phyloP scores from a whole-genome alignment of 2,329 filamentous ascomycete species.

The Aspergillus pseudoviridinutans region DNA sequence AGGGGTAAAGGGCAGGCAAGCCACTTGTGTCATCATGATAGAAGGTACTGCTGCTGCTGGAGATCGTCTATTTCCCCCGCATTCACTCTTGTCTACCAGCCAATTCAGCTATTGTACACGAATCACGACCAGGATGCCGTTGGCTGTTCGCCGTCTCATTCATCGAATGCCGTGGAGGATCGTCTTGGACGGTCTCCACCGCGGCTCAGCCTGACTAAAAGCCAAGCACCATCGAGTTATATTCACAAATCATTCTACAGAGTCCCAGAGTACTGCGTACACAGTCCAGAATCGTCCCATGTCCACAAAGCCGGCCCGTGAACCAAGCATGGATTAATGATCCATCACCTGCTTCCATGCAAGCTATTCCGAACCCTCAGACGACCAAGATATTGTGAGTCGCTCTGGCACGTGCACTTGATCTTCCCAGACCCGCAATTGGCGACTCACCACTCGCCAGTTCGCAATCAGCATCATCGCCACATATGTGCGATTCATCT shows the following conservation, averaged over 20 bases:
- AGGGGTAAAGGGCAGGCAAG: neutral
- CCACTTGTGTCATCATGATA: neutral
- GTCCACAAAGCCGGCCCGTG: neutral
- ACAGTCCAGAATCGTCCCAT: neutral
- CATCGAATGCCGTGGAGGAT: neutral
- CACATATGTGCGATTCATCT: slow-evolving; percentile 27
- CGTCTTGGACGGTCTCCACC: neutral
- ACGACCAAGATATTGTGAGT: neutral
- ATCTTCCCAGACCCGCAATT: slow-evolving; percentile 28
- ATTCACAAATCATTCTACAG: neutral
- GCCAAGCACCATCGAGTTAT: neutral
- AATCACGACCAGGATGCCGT: neutral
- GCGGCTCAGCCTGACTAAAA: neutral
- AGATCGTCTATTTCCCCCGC: neutral
- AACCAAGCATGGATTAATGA: neutral
- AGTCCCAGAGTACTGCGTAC: neutral
- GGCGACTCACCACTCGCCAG: slow-evolving; percentile 34
- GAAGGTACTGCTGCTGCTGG: neutral
- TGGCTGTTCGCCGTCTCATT: too few species aligned
- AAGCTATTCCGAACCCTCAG: neutral
- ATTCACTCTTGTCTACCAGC: neutral
- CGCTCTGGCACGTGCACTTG: slow-evolving; percentile 1
- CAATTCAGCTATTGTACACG: neutral
- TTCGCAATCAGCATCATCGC: slow-evolving; percentile 31
- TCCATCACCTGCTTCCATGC: neutral